Base-by-base conservation (phyloP, 164 flowering plant species). In the Dillenia turbinata region DNA sequence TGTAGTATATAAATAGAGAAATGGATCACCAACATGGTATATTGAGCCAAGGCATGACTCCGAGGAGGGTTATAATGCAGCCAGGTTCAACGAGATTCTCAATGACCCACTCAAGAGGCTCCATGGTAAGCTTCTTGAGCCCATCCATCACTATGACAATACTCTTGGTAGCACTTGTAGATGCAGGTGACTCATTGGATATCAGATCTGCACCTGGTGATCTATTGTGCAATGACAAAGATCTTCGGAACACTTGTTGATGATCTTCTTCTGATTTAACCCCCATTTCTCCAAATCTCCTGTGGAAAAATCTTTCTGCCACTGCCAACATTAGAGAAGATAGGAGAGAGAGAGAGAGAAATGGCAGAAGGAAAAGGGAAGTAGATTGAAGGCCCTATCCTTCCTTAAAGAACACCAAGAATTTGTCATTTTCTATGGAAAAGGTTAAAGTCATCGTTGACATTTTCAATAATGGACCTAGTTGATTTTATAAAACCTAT, bases 1-100 rank as follows among this genome's bases (percentile, higher is more conserved):
- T 12, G 40, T 24, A 8, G 10, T 10, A 19, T 22, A 15, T 47
- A 10, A 4, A 11, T 40, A 17, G 12, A 9, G 11, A 50, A 48
- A 11, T 19, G 44, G n/a, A 33, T 16, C 15, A 70, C 79, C 76
- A 15, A 81, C 85, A 70, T 0, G 80, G 79, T 47, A 83, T 73
- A 49, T 78, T 79, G 0, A 78, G 80, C 85, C 87, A 85, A 0
- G 90, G 87, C 85, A 77, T 76, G 53, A 75, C 74, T 4, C 85
- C 85, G 8, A 83, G 65, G 44, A 85, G 74, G 10, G 81, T 81
- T 43, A 83, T 70, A 9, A 9, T 52, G 22, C 68, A 71, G 45
- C 78, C 79, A 10, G 72, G 14, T 10, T 44, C 48, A 14, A 70
- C 54, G 49, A 82, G 52, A 57, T 82, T 69, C n/a, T 71, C 61